Evolutionary conservation across 1,139 yeast genomes (phyloP), one percentile per base, ranked within the genome.

Genomic region (Arxiozyma slooffiae): DNA sequence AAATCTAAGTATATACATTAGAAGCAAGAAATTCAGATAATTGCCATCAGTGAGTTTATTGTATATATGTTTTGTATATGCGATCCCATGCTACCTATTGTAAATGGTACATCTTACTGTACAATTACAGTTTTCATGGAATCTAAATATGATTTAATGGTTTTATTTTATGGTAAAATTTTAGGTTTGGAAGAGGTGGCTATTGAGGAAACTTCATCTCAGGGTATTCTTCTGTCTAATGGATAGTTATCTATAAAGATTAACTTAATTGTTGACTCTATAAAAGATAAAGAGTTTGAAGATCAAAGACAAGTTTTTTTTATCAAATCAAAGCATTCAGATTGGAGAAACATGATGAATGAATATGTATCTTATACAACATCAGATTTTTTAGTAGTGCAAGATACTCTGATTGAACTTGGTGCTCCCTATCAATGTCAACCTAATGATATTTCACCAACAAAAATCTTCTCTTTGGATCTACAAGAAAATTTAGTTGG

Each of bases 391-490:
- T 61, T 58, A 22, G 46, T 48, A 7, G 56, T 62, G 39, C 61
- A 58, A 47, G 56, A 61, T 38, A 48, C 58, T 44, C 57, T 64
- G 49, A 56, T 55, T 23, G 55, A 53, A 9, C 47, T 51, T 14
- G 46, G 47, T 20, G 40, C 53, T 7, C 60, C 61, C 41, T 60
- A 56, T 48, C 73, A 70, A 53, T 64, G 68, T 2, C 64, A 63
- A 51, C 92, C 92, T 16, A 80, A 80, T 43, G 54, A 79, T 49
- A 69, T 80, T 55, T 77, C 75, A 51, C 89, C 90, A 1, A 75
- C 76, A 60, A 89, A 83, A 62, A 73, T 81, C 17, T 84, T 80
- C 64, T 75, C 79, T 14, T 60, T 81, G 41, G 90, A 83, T 62
- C 59, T 58, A 44, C 47, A 48, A 40, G 89, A 89, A n/a, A 73